These are phyloP conservation scores for Opeltia flavorubescens DNA, from an alignment of 495 filamentous ascomycete genomes.

Conservation along the genomic window DNA sequence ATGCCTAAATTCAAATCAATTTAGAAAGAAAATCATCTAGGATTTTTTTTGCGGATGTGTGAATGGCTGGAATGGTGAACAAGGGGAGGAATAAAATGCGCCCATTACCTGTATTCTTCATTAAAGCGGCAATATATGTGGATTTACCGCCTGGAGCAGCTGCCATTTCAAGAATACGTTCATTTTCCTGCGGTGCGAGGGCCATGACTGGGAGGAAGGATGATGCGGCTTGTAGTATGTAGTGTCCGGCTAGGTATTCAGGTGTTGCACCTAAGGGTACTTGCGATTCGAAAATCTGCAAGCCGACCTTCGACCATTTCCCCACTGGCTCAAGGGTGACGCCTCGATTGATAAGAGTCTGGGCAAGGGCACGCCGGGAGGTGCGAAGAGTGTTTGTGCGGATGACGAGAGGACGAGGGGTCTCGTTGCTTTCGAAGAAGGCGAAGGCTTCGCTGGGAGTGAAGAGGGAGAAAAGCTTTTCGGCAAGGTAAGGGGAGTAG, in stretches of 20 bases:
- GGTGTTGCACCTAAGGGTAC: slow-evolving; percentile 96
- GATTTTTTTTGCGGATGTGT: too few relatives aligned
- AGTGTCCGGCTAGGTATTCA: slow-evolving; percentile 92
- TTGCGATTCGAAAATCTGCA: slow-evolving; percentile 87
- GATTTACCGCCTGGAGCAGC: slow-evolving; percentile 95
- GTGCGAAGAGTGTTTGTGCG: slow-evolving; percentile 94
- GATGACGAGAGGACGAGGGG: slow-evolving; percentile 69
- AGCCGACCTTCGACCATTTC: slow-evolving; percentile 95
- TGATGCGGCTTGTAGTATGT: slow-evolving; percentile 92
- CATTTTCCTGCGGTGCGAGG: slow-evolving; percentile 80
- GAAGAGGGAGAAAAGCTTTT: slow-evolving; percentile 84
- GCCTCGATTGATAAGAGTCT: slow-evolving; percentile 90
- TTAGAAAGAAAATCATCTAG: too few relatives aligned
- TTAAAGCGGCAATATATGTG: slow-evolving; percentile 87
- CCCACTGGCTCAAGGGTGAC: slow-evolving; percentile 93
- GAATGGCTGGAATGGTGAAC: too few relatives aligned
- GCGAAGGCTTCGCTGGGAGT: slow-evolving; percentile 87
- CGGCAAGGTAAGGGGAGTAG: slow-evolving; percentile 69
- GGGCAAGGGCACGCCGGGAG: slow-evolving; percentile 79
- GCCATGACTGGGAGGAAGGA: slow-evolving; percentile 98
- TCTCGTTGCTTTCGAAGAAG: slow-evolving; percentile 98
- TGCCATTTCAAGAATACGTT: slow-evolving; percentile 91
- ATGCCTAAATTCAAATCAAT: slow-evolving; percentile 59
- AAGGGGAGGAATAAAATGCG: too few relatives aligned
- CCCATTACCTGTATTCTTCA: slow-evolving; percentile 85